Evolutionary conservation across 2,329 filamentous ascomycete species (phyloP).

Genomic region (Claviceps cyperi): DNA sequence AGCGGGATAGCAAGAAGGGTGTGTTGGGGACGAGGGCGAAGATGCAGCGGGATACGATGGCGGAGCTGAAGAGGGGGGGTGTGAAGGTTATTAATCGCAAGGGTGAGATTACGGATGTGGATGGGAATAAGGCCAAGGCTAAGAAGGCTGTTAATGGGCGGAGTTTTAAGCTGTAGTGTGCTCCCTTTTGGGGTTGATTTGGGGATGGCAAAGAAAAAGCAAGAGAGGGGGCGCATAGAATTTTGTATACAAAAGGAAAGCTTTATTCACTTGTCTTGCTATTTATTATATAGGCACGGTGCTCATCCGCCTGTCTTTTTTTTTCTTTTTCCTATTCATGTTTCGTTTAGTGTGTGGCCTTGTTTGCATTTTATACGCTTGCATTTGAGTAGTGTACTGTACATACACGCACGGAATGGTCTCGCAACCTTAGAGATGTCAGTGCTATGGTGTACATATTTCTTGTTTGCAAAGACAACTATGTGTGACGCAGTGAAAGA

Average conservation of each 20-base stretch:
- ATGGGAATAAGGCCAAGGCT: slow-evolving; percentile 58
- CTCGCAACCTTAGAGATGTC: too few species aligned
- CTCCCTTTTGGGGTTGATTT: background rate
- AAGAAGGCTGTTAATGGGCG: slow-evolving; percentile 37
- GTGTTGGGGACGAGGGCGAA: slow-evolving; percentile 41
- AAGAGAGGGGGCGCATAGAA: background rate
- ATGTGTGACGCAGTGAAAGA: too few species aligned
- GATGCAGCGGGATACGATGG: slow-evolving; percentile 36
- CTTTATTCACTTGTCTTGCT: background rate
- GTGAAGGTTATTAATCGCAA: slow-evolving; percentile 87
- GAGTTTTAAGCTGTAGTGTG: slow-evolving; percentile 44
- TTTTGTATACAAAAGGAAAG: too few species aligned
- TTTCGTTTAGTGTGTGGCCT: background rate
- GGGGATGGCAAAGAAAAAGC: too few species aligned
- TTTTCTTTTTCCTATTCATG: background rate
- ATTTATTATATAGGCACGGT: too few species aligned
- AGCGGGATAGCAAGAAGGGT: slow-evolving; percentile 9
- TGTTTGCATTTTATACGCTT: background rate
- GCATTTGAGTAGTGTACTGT: too few species aligned
- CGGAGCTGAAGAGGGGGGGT: slow-evolving; percentile 65
- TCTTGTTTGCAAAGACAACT: too few species aligned
- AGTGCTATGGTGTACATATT: too few species aligned
- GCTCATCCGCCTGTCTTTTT: background rate
- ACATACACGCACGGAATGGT: too few species aligned
- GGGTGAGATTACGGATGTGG: slow-evolving; percentile 70